A percentile compares a stretch with the other conserved stretches of the same genome.
These are phyloP conservation scores for Pseudocercospora fuligena DNA, from an alignment of 2,329 filamentous ascomycete species.

Conservation along the genomic window DNA sequence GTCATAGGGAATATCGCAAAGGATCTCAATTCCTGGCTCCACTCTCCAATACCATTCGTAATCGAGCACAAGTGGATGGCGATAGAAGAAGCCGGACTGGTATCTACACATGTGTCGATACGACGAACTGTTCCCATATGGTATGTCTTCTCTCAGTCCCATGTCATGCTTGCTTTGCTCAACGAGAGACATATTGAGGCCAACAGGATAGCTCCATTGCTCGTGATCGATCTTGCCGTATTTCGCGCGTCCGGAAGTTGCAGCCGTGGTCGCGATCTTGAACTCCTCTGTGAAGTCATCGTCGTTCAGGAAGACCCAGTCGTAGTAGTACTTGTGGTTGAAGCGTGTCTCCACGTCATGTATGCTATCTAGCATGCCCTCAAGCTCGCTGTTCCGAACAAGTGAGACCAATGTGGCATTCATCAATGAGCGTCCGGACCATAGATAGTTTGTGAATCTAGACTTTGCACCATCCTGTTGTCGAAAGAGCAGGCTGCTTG, in stretches of 20 bases:
- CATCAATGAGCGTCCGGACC: conserved; percentile 48
- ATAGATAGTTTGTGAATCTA: no score
- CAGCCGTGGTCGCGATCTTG: background rate
- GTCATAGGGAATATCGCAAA: conserved; percentile 53
- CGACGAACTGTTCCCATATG: conserved; percentile 4
- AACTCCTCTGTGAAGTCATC: conserved; percentile 11
- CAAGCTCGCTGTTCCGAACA: conserved; percentile 73
- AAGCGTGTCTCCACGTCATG: conserved; percentile 74
- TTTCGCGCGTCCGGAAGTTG: conserved; percentile 5
- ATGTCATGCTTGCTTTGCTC: background rate
- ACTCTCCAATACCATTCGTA: conserved; percentile 67
- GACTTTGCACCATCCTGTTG: no score
- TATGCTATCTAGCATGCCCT: conserved; percentile 95
- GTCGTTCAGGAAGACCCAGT: conserved; percentile 13
- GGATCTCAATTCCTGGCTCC: conserved; percentile 63
- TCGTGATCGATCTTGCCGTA: conserved; percentile 3
- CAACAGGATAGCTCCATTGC: conserved; percentile 8
- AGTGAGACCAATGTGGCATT: conserved; percentile 89
- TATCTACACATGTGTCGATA: conserved; percentile 50
- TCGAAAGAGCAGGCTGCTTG: no score
- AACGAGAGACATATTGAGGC: background rate
- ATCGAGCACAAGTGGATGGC: conserved; percentile 46
- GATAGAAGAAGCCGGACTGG: conserved; percentile 48
- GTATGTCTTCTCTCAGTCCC: background rate
- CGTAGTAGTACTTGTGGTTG: conserved; percentile 4